Base-by-base conservation (phyloP, 371 early-diverging fungal species). In the Mucor velutinosus region DNA sequence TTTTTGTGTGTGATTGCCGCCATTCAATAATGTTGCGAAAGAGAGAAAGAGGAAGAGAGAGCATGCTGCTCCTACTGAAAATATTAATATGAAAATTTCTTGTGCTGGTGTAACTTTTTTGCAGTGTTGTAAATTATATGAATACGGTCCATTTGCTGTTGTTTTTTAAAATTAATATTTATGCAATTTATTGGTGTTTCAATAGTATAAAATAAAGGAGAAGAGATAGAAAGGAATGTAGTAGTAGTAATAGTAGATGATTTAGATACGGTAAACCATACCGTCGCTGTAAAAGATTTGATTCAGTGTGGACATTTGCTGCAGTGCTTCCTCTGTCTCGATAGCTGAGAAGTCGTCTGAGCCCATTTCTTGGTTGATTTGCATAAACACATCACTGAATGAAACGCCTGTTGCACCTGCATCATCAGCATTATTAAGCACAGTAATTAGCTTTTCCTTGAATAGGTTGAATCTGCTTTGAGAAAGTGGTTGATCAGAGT, bases 251-350 rank as follows among this genome's bases (percentile, higher is more conserved):
- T 41, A 41, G 17, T 41, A 41, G 14, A 41, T 30, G 17, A 8
- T n/a, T 57, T 63, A 63, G 21, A 65, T 49, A 49, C 58, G 58
- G 71, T 90, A 87, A 58, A 91, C 76, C 51, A 81, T 76, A 43
- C 82, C 87, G 62, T 87, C 90, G 37, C 80, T 83, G 76, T 86
- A 89, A 91, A 92, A 92, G 66, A 93, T 76, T 66, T 91, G 86
- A 77, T 93, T 93, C 25, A 74, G 85, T 17, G 75, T 74, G 41
- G 86, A 78, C 92, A 93, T 87, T 35, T 51, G 62, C 12, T 63
- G 39, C 30, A 82, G 59, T 27, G 82, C 77, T 1, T 57, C 37
- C 17, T 71, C 53, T 1, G 72, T 65, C 66, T 82, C 79, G 35
- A 29, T 32, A 7, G 65, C 19, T 35, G 66, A 73, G 45, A 79